Percentiles rank a stretch among this genome's conserved stretches.
Conservation (phyloP, 768 basidiomycete genomes). For the Russula sp. region DNA sequence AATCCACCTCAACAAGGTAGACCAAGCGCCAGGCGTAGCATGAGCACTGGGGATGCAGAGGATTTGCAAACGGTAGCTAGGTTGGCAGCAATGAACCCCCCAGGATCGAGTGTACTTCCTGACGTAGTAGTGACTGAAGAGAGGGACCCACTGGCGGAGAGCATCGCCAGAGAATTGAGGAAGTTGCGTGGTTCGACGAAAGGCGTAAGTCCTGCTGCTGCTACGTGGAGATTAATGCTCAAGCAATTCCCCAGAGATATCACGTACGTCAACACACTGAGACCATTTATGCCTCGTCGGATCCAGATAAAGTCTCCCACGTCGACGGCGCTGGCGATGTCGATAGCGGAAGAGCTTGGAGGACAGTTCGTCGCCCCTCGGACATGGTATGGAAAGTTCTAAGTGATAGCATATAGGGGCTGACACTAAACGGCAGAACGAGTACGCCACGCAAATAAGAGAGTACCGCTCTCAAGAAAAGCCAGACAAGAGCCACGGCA, state of each 20-base stretch:
- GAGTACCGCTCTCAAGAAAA: constrained; percentile 74
- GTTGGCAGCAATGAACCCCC: constrained; percentile 30
- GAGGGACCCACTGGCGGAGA: constrained; percentile 54
- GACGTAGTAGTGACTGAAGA: constrained; percentile 36
- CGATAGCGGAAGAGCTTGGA: constrained; percentile 79
- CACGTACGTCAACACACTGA: constrained; percentile 68
- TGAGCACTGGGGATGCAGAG: constrained; percentile 72
- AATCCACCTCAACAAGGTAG: constrained; percentile 26
- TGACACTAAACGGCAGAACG: constrained; percentile 50
- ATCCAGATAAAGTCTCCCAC: constrained; percentile 64
- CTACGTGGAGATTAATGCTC: constrained; percentile 5
- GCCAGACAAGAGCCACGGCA: constrained; percentile 75
- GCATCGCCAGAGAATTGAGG: constrained; percentile 66
- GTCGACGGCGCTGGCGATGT: constrained; percentile 72
- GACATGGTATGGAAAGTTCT: constrained; percentile 65
- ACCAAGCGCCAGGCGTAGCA: constrained; percentile 59
- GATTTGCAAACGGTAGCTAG: constrained; percentile 25
- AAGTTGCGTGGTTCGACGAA: constrained; percentile 43
- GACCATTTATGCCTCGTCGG: constrained; percentile 71
- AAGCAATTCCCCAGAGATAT: constrained; percentile 51
- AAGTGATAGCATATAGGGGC: background rate
- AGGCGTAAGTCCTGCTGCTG: constrained; percentile 31
- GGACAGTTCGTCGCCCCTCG: constrained; percentile 78
- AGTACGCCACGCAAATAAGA: constrained; percentile 85
- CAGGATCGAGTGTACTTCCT: constrained; percentile 29